Conservation (phyloP, 2,329 filamentous ascomycete genomes). For the Trichoderma atroviride region DNA sequence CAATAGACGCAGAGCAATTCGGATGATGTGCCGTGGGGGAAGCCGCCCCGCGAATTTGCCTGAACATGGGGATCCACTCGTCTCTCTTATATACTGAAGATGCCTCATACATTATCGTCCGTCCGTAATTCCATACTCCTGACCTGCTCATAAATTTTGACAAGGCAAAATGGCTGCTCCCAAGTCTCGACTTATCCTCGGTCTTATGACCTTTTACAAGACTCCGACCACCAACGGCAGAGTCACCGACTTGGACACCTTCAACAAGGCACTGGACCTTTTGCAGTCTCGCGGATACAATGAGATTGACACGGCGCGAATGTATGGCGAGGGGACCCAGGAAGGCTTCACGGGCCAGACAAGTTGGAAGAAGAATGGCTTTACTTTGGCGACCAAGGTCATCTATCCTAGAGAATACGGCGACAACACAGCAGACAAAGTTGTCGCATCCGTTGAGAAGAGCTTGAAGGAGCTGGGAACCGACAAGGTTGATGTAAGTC, state of each 20-base stretch:
- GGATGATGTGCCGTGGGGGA: not conserved
- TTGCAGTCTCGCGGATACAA: slow-evolving; percentile 80
- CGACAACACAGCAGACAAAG: slow-evolving; percentile 63
- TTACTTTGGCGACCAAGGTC: slow-evolving; percentile 78
- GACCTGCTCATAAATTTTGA: not conserved
- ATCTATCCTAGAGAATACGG: slow-evolving; percentile 63
- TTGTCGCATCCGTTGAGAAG: slow-evolving; percentile 66
- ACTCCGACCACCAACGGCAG: slow-evolving; percentile 65
- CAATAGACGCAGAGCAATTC: not conserved
- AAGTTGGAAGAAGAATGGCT: slow-evolving; percentile 75
- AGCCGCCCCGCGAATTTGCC: not conserved
- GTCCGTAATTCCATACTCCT: not conserved
- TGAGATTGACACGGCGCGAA: slow-evolving; percentile 81
- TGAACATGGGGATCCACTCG: not conserved
- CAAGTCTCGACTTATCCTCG: slow-evolving; percentile 75
- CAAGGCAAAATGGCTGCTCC: slow-evolving; percentile 47
- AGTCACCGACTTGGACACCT: slow-evolving; percentile 68
- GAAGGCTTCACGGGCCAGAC: slow-evolving; percentile 77
- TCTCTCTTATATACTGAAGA: slow-evolving; percentile 1
- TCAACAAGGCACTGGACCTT: slow-evolving; percentile 71
- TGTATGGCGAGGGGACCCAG: slow-evolving; percentile 72
- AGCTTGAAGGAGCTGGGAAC: slow-evolving; percentile 73
- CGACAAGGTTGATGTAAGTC: slow-evolving; percentile 68
- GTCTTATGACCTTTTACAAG: slow-evolving; percentile 83
- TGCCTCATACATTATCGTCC: not conserved